Conservation (phyloP, 352 stramenopile species). For the Pythium phragmiticola region DNA sequence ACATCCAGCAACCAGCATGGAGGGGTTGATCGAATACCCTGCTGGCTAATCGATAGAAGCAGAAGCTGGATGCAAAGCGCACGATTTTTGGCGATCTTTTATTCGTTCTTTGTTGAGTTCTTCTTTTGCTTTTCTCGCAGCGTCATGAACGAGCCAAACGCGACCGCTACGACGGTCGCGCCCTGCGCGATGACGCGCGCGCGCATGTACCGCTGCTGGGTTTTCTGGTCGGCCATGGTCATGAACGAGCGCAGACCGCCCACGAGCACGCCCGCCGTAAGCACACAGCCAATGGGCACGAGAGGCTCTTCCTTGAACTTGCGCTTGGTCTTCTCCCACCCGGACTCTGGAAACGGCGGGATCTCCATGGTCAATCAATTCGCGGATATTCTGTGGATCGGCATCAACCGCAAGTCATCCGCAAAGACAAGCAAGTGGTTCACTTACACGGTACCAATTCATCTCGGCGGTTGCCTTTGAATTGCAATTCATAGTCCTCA, state of each 20-base stretch:
- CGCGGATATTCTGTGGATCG: background rate
- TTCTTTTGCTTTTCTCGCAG: constrained; percentile 47
- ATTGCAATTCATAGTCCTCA: constrained; percentile 12
- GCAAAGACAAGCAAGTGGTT: constrained; percentile 6
- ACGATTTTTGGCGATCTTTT: background rate
- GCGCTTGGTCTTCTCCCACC: constrained; percentile 82
- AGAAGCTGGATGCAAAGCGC: background rate
- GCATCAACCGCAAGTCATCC: background rate
- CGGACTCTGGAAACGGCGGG: constrained; percentile 47
- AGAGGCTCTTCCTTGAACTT: constrained; percentile 75
- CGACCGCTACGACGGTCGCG: constrained; percentile 63
- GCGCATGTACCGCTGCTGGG: constrained; percentile 79
- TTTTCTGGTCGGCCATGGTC: constrained; percentile 63
- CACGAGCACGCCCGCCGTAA: constrained; percentile 60
- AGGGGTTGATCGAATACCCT: constrained; percentile 7
- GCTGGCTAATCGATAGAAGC: constrained; percentile 16
- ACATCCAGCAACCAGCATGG: background rate
- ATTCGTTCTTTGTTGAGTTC: constrained; percentile 2
- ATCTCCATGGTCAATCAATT: constrained; percentile 28
- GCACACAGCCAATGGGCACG: constrained; percentile 67
- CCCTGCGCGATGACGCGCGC: constrained; percentile 70
- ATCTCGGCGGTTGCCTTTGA: constrained; percentile 10
- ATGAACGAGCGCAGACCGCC: constrained; percentile 74
- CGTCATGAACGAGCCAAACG: constrained; percentile 40
- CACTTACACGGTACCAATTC: background rate